Evolutionary conservation across 345 rosid genomes (phyloP), one percentile per base, ranked within the genome.

Genomic region (Bruguiera sexangula): DNA sequence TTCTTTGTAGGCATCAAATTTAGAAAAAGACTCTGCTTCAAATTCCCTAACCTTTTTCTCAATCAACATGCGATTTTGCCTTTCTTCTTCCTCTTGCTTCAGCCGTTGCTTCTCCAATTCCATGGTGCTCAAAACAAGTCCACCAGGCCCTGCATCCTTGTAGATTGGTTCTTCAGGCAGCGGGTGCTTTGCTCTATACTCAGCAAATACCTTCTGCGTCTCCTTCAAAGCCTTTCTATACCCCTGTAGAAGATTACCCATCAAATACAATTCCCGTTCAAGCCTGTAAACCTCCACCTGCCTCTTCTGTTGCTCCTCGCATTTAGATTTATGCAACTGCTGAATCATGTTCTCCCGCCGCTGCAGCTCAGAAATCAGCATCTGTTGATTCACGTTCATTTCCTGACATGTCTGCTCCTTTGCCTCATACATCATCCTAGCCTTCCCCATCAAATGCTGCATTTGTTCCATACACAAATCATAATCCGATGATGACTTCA

Each of bases 211-310:
- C 74, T 76, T 78, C 37, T 82, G 80, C 1, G 83, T 86, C 71
- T 83, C 89, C 78, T 85, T 92, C 83, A 90, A 79, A 51, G 87
- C 88, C 88, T 81, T 92, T 74, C 86, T 88, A 59, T 95, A 95
- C 54, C 92, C 96, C 43, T 87, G 88, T 39, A 87, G 43, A 30
- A 92, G 85, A 71, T 82, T 81, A 60, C 66, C 71, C 99, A 95
- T 88, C 88, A 87, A 77, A 66, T 65, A 71, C 65, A 95, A 81
- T 75, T 95, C 99, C 60, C 70, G 87, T 81, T 88, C 96, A 55
- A 89, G 88, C 85, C 80, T 85, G 82, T 77, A 83, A 29, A 83
- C 80, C 70, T 85, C 86, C 63, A 73, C 2, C 55, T 86, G 78
- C 65, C 84, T 79, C 73, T 80, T 88, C 50, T 77, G 88, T 71